Conservation (phyloP, 768 basidiomycete species). For the Ramaria sp. region DNA sequence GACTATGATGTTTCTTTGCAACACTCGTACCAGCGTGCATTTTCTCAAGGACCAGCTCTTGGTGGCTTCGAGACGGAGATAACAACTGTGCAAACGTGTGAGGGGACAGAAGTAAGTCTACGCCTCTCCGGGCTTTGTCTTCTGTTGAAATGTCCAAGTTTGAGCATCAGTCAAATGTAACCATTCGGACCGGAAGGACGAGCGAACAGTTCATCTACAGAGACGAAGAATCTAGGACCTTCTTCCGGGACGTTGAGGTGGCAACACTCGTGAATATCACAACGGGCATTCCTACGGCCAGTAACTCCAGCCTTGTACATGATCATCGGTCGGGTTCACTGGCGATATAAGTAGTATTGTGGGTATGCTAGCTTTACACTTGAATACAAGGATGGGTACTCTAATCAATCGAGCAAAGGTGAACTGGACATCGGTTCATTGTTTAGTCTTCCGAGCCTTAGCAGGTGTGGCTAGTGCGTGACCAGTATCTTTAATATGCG, state of each 20-base stretch:
- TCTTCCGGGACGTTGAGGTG: background rate
- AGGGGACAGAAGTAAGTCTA: background rate
- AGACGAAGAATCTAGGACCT: background rate
- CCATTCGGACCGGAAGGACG: background rate
- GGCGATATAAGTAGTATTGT: background rate
- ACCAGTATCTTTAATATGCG: conserved; percentile 57
- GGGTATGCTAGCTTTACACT: background rate
- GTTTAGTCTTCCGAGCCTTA: background rate
- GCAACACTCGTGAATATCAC: background rate
- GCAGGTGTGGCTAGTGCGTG: conserved; percentile 47
- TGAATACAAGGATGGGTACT: no score
- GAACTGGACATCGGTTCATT: background rate
- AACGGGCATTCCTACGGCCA: background rate
- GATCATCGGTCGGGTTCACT: background rate
- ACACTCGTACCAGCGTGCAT: background rate
- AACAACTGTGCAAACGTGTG: background rate
- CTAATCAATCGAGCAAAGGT: no score
- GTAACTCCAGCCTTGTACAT: background rate
- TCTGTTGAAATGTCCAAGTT: background rate
- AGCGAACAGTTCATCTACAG: background rate
- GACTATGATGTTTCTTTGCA: background rate
- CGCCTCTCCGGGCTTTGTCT: background rate
- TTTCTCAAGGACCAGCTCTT: background rate
- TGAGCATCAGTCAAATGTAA: background rate
- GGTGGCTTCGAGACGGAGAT: background rate